These are phyloP conservation scores for Sporothrix curviconia DNA, from an alignment of 2,329 filamentous ascomycete species.

Conservation along the genomic window DNA sequence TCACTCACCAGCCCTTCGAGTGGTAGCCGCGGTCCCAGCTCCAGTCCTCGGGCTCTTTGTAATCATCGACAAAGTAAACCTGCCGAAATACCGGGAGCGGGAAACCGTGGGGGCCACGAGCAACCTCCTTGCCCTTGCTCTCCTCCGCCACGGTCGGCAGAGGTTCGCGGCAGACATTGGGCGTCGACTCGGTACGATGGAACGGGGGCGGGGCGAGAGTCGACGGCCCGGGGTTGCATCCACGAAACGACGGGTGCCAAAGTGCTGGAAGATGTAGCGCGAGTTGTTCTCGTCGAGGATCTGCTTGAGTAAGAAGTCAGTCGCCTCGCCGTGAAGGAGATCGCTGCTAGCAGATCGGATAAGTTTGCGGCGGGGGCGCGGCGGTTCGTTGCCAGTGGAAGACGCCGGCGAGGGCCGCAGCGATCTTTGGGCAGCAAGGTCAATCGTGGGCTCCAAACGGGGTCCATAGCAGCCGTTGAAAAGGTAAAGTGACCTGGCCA, in stretches of 20 bases:
- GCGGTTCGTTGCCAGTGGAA: too few species aligned
- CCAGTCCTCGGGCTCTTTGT: slow-evolving; percentile 12
- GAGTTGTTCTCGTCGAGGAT: slow-evolving; percentile 14
- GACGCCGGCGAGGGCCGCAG: too few species aligned
- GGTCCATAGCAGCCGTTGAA: slow-evolving; percentile 15
- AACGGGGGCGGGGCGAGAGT: neutral
- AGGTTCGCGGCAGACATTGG: slow-evolving; percentile 2
- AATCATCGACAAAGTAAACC: slow-evolving; percentile 11
- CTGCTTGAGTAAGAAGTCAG: neutral
- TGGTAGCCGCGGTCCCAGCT: slow-evolving; percentile 13
- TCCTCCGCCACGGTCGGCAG: neutral
- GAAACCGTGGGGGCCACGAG: neutral
- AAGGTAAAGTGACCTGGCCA: slow-evolving; percentile 1
- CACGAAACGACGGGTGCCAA: slow-evolving; percentile 6
- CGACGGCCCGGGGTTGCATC: neutral
- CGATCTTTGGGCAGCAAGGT: neutral
- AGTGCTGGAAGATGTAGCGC: slow-evolving; percentile 9
- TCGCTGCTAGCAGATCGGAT: neutral
- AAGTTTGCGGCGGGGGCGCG: neutral
- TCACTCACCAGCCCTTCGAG: slow-evolving; percentile 15
- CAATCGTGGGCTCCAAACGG: slow-evolving; percentile 4
- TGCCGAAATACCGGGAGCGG: neutral
- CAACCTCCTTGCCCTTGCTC: neutral
- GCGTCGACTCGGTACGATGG: slow-evolving; percentile 14
- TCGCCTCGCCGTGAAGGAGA: slow-evolving; percentile 12